A percentile compares a stretch with the other conserved stretches of the same genome.
phyloP scores from a whole-genome alignment of 116 monocot genomes.

The Posidonia oceanica region DNA sequence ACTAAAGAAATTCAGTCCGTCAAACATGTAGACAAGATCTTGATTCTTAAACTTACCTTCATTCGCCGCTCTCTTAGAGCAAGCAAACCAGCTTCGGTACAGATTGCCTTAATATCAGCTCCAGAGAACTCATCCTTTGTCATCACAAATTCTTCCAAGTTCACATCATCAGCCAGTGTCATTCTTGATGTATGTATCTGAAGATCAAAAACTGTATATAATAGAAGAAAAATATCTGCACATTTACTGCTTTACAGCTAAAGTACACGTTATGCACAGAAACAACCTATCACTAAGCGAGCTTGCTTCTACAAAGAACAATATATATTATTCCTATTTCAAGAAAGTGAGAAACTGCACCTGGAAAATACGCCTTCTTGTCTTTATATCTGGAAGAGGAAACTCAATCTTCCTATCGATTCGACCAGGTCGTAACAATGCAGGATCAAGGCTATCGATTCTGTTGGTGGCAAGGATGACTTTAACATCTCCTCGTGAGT shows the following conservation, averaged over 20 bases:
- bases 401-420: conserved; percentile 79
- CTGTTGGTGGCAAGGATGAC: conserved; percentile 69
- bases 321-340: neutral
- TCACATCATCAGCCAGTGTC: conserved; percentile 93
- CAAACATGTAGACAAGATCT: too few species aligned
- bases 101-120: conserved; percentile 94
- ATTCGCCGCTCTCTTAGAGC: conserved; percentile 88
- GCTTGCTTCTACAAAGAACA: neutral
- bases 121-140: conserved; percentile 98
- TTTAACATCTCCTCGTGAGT: conserved; percentile 73
- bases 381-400: conserved; percentile 83
- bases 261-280: neutral
- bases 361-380: conserved; percentile 73
- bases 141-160: conserved; percentile 97
- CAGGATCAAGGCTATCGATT: conserved; percentile 80
- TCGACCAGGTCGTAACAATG: conserved; percentile 70
- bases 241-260: too few species aligned
- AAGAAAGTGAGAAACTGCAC: conserved; percentile 11
- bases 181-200: conserved; percentile 95
- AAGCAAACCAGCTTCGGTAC: conserved; percentile 93
- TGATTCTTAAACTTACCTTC: conserved; percentile 39
- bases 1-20: too few species aligned
- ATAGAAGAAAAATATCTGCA: too few species aligned
- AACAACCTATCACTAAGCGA: neutral
- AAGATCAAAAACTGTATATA: neutral